phyloP scores from a whole-genome alignment of 1,284 basidiomycete genomes.

The Xanthoconium separans region DNA sequence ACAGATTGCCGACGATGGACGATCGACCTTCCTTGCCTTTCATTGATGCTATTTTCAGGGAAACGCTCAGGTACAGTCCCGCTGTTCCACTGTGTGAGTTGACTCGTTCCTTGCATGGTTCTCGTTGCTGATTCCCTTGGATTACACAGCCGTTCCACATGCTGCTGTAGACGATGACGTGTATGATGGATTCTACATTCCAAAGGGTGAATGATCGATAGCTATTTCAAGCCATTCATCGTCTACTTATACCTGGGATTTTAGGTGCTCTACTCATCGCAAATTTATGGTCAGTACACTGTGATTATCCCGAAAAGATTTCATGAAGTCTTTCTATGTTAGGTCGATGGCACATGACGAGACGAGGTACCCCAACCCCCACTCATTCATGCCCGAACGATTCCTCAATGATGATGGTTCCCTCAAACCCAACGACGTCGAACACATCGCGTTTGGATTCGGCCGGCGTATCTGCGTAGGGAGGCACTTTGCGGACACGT shows the following conservation, averaged over 20 bases:
- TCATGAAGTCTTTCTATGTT: not conserved
- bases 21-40: conserved; percentile 1
- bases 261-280: conserved; percentile 13
- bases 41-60: conserved; percentile 1
- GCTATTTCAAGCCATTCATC: not conserved
- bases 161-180: not conserved
- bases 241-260: not conserved
- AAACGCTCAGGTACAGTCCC: not conserved
- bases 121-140: not conserved
- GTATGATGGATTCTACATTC: conserved; percentile 6
- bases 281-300: conserved; percentile 12
- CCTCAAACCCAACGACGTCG: not conserved
- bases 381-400: conserved; percentile 15
- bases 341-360: conserved; percentile 14
- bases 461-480: conserved; percentile 17
- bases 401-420: conserved; percentile 12
- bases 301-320: not conserved
- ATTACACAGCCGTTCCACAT: conserved; percentile 8
- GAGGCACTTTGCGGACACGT: conserved; percentile 10
- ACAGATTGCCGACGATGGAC: not conserved
- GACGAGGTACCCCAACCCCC: conserved; percentile 6
- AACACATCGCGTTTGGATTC: conserved; percentile 10
- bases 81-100: conserved; percentile 11
- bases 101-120: not conserved
- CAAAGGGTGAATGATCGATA: conserved; percentile 3